Evolutionary conservation across 1,284 basidiomycete species (phyloP).

Genomic region (Sporisorium scitamineum): DNA sequence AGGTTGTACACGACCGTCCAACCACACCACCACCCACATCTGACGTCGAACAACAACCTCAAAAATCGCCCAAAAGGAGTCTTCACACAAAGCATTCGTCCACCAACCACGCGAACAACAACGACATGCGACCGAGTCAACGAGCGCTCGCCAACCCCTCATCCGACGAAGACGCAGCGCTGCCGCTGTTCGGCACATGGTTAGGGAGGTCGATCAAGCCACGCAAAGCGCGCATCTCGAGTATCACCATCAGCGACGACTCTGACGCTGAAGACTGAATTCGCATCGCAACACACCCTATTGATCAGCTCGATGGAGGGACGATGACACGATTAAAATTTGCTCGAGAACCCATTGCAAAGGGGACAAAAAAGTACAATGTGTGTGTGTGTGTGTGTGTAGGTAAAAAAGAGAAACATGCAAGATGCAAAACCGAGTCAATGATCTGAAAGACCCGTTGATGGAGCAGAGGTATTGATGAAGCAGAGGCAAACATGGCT

Average conservation of each 20-base stretch:
- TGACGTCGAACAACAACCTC: not conserved
- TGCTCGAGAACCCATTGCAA: not conserved
- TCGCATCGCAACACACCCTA: not conserved
- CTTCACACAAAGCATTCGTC: not conserved
- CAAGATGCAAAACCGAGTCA: not conserved
- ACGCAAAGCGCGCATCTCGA: constrained; percentile 13
- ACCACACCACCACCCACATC: not conserved
- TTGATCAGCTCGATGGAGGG: not conserved
- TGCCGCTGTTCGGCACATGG: not conserved
- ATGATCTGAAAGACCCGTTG: not conserved
- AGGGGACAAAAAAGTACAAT: not conserved
- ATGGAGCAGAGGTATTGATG: not conserved
- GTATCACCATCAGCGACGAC: constrained; percentile 24
- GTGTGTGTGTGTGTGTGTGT: not conserved
- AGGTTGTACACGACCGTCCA: not conserved
- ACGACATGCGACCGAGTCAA: not conserved
- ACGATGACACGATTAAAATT: not conserved
- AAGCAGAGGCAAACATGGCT: too few species aligned
- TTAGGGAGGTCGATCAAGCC: not conserved
- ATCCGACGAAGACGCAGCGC: not conserved
- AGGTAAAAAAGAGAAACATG: not conserved
- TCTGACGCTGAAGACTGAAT: constrained; percentile 8
- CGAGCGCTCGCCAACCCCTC: constrained; percentile 6
- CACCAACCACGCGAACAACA: too few species aligned
- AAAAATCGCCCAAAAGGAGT: constrained; percentile 23